A percentile compares a stretch with the other conserved stretches of the same genome.
These are phyloP conservation scores for Pilasporangium apinafurcum DNA, from an alignment of 352 stramenopile species.

Conservation along the genomic window DNA sequence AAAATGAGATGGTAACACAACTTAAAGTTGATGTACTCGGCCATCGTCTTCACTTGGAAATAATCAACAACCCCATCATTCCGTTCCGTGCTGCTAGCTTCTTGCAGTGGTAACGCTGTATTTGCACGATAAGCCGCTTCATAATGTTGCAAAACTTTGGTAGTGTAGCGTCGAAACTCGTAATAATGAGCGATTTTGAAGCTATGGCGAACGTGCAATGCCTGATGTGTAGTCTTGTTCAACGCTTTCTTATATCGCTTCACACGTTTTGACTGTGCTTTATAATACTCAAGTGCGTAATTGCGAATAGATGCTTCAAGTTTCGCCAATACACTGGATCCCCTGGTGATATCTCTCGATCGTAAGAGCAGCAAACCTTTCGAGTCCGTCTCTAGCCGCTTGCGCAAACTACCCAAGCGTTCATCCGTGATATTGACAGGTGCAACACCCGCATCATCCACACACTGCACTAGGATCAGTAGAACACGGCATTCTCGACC, in stretches of 20 bases:
- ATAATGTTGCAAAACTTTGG: constrained; percentile 83
- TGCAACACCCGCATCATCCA: constrained; percentile 57
- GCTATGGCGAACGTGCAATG: constrained; percentile 62
- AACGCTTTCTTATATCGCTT: constrained; percentile 83
- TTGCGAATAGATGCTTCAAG: constrained; percentile 67
- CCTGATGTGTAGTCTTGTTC: constrained; percentile 50
- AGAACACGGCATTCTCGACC: constrained; percentile 72
- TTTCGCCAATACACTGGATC: constrained; percentile 56
- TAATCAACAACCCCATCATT: constrained; percentile 32
- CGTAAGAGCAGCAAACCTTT: constrained; percentile 68
- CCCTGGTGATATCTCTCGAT: constrained; percentile 53
- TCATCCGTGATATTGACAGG: constrained; percentile 72
- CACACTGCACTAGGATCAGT: constrained; percentile 73
- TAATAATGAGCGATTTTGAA: constrained; percentile 90
- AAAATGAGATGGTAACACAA: constrained; percentile 86
- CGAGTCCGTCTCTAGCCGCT: constrained; percentile 64
- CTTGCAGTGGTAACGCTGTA: constrained; percentile 42
- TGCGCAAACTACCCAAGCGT: constrained; percentile 54
- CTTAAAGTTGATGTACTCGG: constrained; percentile 87
- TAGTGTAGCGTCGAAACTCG: constrained; percentile 82
- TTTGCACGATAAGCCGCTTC: constrained; percentile 72
- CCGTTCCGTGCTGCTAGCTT: constrained; percentile 36
- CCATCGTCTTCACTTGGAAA: constrained; percentile 74
- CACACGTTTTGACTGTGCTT: constrained; percentile 81
- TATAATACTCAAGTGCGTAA: constrained; percentile 86